Conservation (phyloP, 2,329 filamentous ascomycete genomes). For the Aspergillus pseudoglaucus region DNA sequence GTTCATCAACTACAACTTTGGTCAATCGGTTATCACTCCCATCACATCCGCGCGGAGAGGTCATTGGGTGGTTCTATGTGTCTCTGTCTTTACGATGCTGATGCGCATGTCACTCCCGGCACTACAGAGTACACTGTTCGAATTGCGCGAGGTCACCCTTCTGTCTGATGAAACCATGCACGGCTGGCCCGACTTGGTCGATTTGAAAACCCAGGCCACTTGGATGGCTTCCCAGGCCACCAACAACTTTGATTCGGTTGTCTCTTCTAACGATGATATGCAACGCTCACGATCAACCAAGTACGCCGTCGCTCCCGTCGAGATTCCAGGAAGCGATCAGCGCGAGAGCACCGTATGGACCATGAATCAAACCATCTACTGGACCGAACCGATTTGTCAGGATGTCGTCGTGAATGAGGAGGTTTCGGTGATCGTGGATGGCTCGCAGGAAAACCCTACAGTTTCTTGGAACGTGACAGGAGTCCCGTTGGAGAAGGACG, state of each 20-base stretch:
- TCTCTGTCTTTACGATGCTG: constrained; percentile 25
- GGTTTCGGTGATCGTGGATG: constrained; percentile 17
- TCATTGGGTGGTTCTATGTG: constrained; percentile 27
- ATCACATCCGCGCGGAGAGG: constrained; percentile 24
- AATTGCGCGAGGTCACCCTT: constrained; percentile 23
- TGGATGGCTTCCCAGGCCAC: constrained; percentile 26
- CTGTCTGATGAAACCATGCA: constrained; percentile 16
- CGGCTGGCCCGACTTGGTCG: constrained; percentile 23
- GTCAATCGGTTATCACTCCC: constrained; percentile 29
- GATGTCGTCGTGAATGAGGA: constrained; percentile 13
- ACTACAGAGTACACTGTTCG: constrained; percentile 25
- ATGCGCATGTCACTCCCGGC: constrained; percentile 29
- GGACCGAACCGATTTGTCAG: constrained; percentile 20
- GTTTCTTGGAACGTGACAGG: constrained; percentile 24
- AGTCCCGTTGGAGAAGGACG: constrained; percentile 14
- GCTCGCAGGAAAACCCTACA: constrained; percentile 9
- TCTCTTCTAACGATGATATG: constrained; percentile 12
- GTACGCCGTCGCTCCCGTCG: constrained; percentile 27
- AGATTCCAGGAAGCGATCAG: constrained; percentile 19
- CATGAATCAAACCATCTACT: constrained; percentile 28
- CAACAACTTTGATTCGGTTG: constrained; percentile 15
- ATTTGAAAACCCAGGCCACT: constrained; percentile 20
- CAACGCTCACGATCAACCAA: constrained; percentile 19
- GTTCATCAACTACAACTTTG: constrained; percentile 33
- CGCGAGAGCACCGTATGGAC: constrained; percentile 23